phyloP scores from a whole-genome alignment of 345 rosid genomes.

The Arabidopsis arenosa region DNA sequence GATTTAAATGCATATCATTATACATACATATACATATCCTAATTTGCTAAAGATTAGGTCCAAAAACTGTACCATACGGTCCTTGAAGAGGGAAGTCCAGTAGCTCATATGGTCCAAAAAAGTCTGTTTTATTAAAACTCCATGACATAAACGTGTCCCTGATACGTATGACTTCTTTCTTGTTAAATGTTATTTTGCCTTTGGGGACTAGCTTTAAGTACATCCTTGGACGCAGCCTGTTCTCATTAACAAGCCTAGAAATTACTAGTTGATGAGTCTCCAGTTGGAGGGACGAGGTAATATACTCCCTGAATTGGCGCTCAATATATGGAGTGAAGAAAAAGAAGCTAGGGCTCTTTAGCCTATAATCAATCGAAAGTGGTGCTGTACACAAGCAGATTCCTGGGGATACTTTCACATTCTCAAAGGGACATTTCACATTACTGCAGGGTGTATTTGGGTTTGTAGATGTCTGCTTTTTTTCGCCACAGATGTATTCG shows the following conservation, averaged over 20 bases:
- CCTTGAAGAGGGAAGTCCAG: conserved; percentile 78
- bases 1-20: neutral
- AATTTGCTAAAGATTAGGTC: neutral
- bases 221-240: conserved; percentile 57
- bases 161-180: conserved; percentile 63
- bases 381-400: conserved; percentile 79
- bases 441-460: conserved; percentile 35
- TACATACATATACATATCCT: neutral
- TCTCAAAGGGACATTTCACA: conserved; percentile 57
- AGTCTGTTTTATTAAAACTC: conserved; percentile 54
- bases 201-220: conserved; percentile 40
- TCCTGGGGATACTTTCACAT: conserved; percentile 58
- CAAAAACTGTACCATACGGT: conserved; percentile 60
- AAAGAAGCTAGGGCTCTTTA: conserved; percentile 90
- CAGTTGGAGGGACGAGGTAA: conserved; percentile 59
- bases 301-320: conserved; percentile 52
- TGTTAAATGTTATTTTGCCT: conserved; percentile 43
- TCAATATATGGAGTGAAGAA: conserved; percentile 61
- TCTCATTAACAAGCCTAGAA: conserved; percentile 58
- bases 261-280: conserved; percentile 62
- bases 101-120: conserved; percentile 88
- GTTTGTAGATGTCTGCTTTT: conserved; percentile 32
- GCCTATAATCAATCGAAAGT: conserved; percentile 73
- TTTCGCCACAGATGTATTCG: conserved; percentile 52
- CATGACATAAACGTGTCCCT: conserved; percentile 59